Evolutionary conservation across 352 stramenopile species (phyloP).

Genomic region (Phytophthora sp.): DNA sequence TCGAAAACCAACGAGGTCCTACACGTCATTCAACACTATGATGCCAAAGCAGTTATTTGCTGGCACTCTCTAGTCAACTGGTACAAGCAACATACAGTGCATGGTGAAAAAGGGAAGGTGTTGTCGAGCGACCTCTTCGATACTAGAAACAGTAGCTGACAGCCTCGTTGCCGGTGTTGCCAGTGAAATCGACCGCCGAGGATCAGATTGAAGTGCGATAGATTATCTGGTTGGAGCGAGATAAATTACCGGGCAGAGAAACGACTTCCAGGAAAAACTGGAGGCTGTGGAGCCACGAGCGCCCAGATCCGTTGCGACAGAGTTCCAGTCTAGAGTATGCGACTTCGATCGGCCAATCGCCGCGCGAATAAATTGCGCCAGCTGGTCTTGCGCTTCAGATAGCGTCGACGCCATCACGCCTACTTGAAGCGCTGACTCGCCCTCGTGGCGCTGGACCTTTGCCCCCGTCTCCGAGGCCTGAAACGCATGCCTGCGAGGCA

Average conservation of each 20-base stretch:
- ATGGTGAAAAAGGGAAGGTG: too few relatives aligned
- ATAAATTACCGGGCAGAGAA: slow-evolving; percentile 25
- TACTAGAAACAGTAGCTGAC: slow-evolving; percentile 15
- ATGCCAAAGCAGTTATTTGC: too few relatives aligned
- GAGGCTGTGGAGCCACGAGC: slow-evolving; percentile 5
- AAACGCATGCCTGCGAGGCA: slow-evolving; percentile 9
- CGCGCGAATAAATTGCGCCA: slow-evolving; percentile 21
- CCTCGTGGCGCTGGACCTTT: slow-evolving; percentile 14
- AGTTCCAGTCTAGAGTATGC: slow-evolving; percentile 18
- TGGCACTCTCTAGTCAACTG: too few relatives aligned
- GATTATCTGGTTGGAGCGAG: too few relatives aligned
- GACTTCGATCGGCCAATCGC: slow-evolving; percentile 5
- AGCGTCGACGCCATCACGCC: slow-evolving; percentile 5
- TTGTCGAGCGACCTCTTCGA: too few relatives aligned
- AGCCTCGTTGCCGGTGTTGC: too few relatives aligned
- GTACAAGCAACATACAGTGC: too few relatives aligned
- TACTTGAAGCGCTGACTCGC: slow-evolving; percentile 23
- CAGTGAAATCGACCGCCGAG: slow-evolving; percentile 21
- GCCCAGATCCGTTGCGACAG: slow-evolving; percentile 12
- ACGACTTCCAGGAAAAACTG: slow-evolving; percentile 16
- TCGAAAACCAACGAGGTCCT: too few relatives aligned
- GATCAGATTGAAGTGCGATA: slow-evolving; percentile 29
- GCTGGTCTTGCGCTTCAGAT: slow-evolving; percentile 29
- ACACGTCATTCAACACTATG: too few relatives aligned
- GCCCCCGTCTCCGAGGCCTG: neutral